A percentile compares a stretch with the other conserved stretches of the same genome.
Evolutionary conservation across 495 filamentous ascomycete species (phyloP).

Genomic region (Bathelium albidoporum): DNA sequence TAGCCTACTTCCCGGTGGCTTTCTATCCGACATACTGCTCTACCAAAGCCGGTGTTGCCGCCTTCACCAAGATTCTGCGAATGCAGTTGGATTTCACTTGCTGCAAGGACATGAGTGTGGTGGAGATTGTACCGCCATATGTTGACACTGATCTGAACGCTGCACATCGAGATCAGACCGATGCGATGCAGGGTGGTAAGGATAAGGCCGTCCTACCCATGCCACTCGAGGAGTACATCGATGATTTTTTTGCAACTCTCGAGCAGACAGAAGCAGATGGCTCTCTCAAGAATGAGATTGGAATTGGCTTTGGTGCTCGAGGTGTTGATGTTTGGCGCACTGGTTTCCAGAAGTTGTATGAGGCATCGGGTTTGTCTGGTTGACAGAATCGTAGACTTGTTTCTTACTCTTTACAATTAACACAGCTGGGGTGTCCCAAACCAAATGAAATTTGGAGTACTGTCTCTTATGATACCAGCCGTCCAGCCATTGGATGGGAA

Average conservation of each 20-base stretch:
- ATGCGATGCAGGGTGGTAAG: neutral
- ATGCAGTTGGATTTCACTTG: conserved; percentile 20
- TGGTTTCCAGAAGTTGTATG: neutral
- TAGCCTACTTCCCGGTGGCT: conserved; percentile 28
- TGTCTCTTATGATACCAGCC: neutral
- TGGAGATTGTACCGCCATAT: conserved; percentile 33
- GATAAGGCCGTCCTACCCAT: neutral
- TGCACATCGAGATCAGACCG: neutral
- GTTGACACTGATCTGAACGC: conserved; percentile 8
- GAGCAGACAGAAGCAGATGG: neutral
- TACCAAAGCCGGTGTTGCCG: conserved; percentile 30
- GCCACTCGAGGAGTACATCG: neutral
- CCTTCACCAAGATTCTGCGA: conserved; percentile 22
- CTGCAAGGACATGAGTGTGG: conserved; percentile 19
- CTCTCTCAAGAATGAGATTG: neutral
- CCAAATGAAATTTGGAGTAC: neutral
- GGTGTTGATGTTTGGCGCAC: neutral
- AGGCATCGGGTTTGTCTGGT: neutral
- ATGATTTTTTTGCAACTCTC: neutral
- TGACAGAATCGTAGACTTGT: neutral
- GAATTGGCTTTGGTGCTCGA: neutral
- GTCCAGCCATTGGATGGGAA: neutral
- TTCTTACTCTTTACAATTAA: neutral
- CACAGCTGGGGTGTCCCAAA: neutral
- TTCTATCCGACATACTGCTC: conserved; percentile 32